Conservation (phyloP, 2,329 filamentous ascomycete species). For the Fusarium odoratissimum region DNA sequence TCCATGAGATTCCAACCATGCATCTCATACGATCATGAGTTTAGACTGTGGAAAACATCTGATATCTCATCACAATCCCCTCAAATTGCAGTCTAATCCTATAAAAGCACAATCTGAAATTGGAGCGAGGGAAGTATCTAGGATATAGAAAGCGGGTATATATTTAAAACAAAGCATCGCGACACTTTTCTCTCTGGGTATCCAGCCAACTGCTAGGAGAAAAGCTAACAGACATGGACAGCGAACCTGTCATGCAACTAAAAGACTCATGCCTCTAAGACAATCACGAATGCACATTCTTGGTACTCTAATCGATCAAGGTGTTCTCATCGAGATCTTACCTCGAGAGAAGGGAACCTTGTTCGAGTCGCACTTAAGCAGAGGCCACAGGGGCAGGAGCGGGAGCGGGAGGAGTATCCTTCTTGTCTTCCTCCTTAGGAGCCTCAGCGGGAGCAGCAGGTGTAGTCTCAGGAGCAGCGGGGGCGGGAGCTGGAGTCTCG, state of each 20-base stretch:
- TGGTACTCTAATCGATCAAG: constrained; percentile 8
- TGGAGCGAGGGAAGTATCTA: neutral
- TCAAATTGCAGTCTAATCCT: neutral
- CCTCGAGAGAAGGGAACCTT: neutral
- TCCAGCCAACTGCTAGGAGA: constrained; percentile 47
- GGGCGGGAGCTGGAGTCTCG: constrained; percentile 41
- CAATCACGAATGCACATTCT: neutral
- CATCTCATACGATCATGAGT: neutral
- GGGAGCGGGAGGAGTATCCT: constrained; percentile 37
- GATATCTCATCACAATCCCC: neutral
- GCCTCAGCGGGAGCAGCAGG: constrained; percentile 36
- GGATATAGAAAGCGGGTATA: constrained; percentile 46
- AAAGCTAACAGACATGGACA: constrained; percentile 32
- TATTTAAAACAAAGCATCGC: constrained; percentile 45
- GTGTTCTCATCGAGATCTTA: neutral
- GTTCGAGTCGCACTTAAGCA: constrained; percentile 23
- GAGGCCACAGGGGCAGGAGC: constrained; percentile 41
- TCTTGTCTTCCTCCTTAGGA: constrained; percentile 45
- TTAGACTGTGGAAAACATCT: neutral
- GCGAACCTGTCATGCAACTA: constrained; percentile 5
- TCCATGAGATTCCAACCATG: neutral
- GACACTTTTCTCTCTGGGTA: constrained; percentile 46
- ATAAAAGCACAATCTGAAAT: neutral
- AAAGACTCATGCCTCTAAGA: constrained; percentile 1
- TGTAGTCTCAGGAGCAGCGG: constrained; percentile 32